Conservation (phyloP, 768 basidiomycete species). For the Rhodotorula graminis region DNA sequence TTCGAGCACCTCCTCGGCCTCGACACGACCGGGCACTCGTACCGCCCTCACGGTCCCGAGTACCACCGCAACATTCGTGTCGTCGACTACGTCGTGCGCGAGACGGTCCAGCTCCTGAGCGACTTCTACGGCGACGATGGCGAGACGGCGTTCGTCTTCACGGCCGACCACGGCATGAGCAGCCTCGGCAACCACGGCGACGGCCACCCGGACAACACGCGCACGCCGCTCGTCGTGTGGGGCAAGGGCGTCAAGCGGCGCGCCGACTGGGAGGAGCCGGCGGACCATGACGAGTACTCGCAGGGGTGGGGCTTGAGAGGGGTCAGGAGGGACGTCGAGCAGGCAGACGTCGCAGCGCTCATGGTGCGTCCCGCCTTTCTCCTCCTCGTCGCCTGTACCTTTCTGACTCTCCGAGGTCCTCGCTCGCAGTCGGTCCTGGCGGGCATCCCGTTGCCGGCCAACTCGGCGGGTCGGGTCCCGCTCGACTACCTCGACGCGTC, state of each 20-base stretch:
- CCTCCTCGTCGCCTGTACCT: neutral
- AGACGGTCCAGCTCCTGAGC: constrained; percentile 60
- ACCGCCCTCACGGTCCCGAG: constrained; percentile 78
- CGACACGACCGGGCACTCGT: constrained; percentile 82
- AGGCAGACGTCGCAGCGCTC: constrained; percentile 73
- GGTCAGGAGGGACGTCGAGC: constrained; percentile 68
- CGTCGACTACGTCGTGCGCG: constrained; percentile 67
- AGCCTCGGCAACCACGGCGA: constrained; percentile 83
- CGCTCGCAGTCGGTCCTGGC: constrained; percentile 54
- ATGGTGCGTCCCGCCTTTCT: constrained; percentile 54
- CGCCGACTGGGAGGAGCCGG: constrained; percentile 21
- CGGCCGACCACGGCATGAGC: constrained; percentile 87
- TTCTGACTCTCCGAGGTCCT: neutral
- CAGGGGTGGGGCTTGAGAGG: constrained; percentile 59
- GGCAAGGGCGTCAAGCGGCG: constrained; percentile 61
- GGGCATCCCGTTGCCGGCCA: constrained; percentile 70
- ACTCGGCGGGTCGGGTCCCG: constrained; percentile 74
- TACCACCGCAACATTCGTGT: constrained; percentile 79
- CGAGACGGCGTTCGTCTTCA: constrained; percentile 67
- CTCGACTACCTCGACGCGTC: constrained; percentile 59
- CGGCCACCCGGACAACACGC: constrained; percentile 81
- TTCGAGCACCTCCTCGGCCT: constrained; percentile 78
- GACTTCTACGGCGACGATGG: constrained; percentile 65
- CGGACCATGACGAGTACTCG: constrained; percentile 63
- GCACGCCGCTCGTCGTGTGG: constrained; percentile 79